Evolutionary conservation across 2,329 filamentous ascomycete genomes (phyloP).

Genomic region (Aspergillus oerlinghausenensis): DNA sequence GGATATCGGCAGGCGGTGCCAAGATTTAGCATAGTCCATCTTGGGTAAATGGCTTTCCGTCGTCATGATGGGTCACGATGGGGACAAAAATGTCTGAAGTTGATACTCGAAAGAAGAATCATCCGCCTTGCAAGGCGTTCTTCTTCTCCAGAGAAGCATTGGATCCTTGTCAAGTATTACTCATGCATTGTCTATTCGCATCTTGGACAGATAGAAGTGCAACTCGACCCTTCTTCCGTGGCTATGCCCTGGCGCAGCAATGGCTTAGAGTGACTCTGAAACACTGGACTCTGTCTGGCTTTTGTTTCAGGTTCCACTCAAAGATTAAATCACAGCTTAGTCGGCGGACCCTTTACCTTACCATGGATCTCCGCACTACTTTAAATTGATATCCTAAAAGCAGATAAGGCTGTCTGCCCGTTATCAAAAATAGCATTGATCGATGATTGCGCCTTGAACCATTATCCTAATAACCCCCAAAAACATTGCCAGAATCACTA

Average conservation of each 20-base stretch:
- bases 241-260: constrained; percentile 22
- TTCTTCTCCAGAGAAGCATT: neutral
- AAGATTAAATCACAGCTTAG: neutral
- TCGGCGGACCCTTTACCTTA: neutral
- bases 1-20: neutral
- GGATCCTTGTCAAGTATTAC: no score
- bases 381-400: neutral
- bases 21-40: neutral
- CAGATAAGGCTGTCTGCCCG: neutral
- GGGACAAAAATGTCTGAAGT: neutral
- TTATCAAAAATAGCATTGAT: neutral
- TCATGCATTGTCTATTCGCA: neutral
- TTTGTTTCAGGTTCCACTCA: constrained; percentile 2
- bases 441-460: neutral
- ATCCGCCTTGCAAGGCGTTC: neutral
- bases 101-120: neutral
- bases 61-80: neutral
- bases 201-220: neutral
- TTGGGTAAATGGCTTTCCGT: neutral
- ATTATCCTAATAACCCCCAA: neutral
- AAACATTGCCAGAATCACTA: neutral
- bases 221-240: constrained; percentile 4
- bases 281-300: constrained; percentile 6
- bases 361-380: neutral
- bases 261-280: constrained; percentile 13